phyloP scores from a whole-genome alignment of 1,284 basidiomycete genomes.

The Sporisorium scitamineum region DNA sequence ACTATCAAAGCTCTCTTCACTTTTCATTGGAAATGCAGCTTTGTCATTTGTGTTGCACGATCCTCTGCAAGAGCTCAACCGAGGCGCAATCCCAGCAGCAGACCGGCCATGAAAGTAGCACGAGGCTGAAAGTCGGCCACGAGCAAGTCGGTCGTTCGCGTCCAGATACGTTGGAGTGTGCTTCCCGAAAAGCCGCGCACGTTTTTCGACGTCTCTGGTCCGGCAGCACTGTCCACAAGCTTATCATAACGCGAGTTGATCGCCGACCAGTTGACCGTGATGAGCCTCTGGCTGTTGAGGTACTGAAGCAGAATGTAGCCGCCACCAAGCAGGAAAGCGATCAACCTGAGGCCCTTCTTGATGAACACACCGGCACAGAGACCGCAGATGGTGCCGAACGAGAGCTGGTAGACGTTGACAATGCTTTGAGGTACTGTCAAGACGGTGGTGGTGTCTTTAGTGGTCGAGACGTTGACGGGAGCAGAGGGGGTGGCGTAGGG shows the following conservation, averaged over 20 bases:
- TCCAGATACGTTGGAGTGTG: constrained; percentile 74
- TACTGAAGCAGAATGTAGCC: constrained; percentile 65
- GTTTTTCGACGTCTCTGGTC: constrained; percentile 71
- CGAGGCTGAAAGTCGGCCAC: constrained; percentile 89
- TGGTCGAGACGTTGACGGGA: constrained; percentile 12
- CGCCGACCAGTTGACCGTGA: constrained; percentile 83
- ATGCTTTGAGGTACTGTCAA: constrained; percentile 74
- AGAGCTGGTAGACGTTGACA: constrained; percentile 82
- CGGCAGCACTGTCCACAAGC: constrained; percentile 77
- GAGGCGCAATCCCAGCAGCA: constrained; percentile 72
- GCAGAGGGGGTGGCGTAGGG: constrained; percentile 30
- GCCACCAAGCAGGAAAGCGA: constrained; percentile 83
- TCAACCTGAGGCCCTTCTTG: constrained; percentile 87
- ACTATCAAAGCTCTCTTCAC: background rate
- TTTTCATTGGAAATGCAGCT: background rate
- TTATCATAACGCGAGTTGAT: constrained; percentile 77
- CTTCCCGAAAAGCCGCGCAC: constrained; percentile 71
- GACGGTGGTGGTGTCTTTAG: constrained; percentile 19
- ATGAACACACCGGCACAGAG: constrained; percentile 91
- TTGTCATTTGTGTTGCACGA: background rate
- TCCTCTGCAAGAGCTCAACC: constrained; percentile 70
- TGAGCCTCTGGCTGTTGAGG: constrained; percentile 70
- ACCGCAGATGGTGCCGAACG: constrained; percentile 85
- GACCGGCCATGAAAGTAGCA: constrained; percentile 73
- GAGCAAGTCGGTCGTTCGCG: constrained; percentile 83